Evolutionary conservation across 2,329 filamentous ascomycete species (phyloP), one percentile per base, ranked within the genome.

Genomic region (Chaetothyriales sp.): DNA sequence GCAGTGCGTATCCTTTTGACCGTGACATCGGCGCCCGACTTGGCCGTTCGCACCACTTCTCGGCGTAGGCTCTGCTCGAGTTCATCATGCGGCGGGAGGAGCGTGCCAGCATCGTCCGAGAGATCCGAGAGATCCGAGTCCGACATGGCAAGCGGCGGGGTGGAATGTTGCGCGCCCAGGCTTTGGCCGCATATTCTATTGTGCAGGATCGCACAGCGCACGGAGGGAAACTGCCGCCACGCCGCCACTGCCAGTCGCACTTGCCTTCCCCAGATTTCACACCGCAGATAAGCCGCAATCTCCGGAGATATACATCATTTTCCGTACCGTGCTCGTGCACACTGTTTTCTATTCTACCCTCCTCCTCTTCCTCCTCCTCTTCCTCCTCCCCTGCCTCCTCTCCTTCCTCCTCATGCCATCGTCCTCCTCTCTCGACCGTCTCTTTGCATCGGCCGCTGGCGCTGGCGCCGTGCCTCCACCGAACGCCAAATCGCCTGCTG

Each of bases 1-100:
- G 70, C 70, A 28, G 68, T 61, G 47, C 80, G 75, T 48, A 81
- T 73, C 51, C 70, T 70, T 56, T 78, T 81, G 49, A 81, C 69
- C 0, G 79, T 81, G 55, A 81, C 64, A 48, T 78, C 71, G 5
- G 78, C 73, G 29, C 66, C 63, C 60, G 58, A 63, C 68, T 47
- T 69, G 61, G n/a, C 48, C 25, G 58, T 54, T 15, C 59, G 56
- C 13, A 61, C 62, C 29, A 71, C 69, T 13, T 64, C 61, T 50
- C 68, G 63, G 44, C 70, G 67, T 45, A 73, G 58, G 18, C 60
- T 64, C 43, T 64, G 61, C 53, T 70, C 68, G n/a, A 72, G 56
- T 48, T 56, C 52, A 20, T 61, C 53, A 46, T 70, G 64, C 4
- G 69, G 66, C 15, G 65, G 66, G 4, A 56, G 53, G 0, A 53